Evolutionary conservation across 441 rosid genomes (phyloP), one percentile per base, ranked within the genome.

Genomic region (Iberis amara): DNA sequence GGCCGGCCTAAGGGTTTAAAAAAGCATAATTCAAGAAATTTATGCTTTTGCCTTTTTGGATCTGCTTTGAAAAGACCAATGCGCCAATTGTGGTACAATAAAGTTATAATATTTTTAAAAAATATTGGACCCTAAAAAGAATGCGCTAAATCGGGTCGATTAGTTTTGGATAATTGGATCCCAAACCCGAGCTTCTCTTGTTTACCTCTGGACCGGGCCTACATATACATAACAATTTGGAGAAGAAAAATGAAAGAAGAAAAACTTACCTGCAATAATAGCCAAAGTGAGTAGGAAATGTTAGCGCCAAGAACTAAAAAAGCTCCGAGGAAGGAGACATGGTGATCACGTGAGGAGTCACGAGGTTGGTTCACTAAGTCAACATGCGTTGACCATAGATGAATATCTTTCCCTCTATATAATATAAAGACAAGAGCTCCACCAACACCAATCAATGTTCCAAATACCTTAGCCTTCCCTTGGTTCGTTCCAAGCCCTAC

Each of bases 401-500:
- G 38, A 39, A 86, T 64, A 9, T 64, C 68, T 27, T 30, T 5
- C 11, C 89, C 95, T 62, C 63, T 78, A 55, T 73, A 81, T 28
- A 86, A 78, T 13, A 81, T 75, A 44, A 83, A 76, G 10, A 83
- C 42, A 80, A 79, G 81, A 8, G 89, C 89, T 11, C 92, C 89
- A 9, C 76, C 68, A 9, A 83, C 70, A 8, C 91, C 85, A 11
- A 76, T 1, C 23, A 78, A 0, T 61, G 95, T 78, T 8, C 95
- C 91, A 30, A 62, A n/a, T 38, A 81, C 68, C 52, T 86, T 83
- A 9, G 83, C 85, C 54, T 72, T 73, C 11, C 91, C 95, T 18
- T 66, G 71, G 2, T 3, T 15, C 0, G 75, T 70, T 38, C 65
- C 56, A 5, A 83, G 24, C 39, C 57, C 62, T 35, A 78, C 32